Conservation (phyloP, 2,329 filamentous ascomycete genomes). For the Geosmithia flava region DNA sequence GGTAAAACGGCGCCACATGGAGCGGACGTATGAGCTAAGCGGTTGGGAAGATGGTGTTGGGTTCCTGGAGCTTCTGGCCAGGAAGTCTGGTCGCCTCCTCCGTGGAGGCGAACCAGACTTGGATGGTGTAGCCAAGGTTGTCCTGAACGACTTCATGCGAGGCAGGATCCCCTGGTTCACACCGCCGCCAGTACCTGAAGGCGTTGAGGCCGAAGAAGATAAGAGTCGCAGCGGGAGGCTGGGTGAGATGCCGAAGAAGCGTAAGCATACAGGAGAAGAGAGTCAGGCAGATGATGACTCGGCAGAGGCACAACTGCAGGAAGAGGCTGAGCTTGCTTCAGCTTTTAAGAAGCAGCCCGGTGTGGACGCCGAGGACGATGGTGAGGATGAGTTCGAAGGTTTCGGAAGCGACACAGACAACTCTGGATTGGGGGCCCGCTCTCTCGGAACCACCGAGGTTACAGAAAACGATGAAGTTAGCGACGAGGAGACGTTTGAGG, state of each 20-base stretch:
- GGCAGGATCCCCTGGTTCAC: slow-evolving; percentile 97
- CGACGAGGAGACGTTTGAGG: slow-evolving; percentile 16
- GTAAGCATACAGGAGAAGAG: slow-evolving; percentile 31
- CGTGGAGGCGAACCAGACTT: slow-evolving; percentile 92
- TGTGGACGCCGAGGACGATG: slow-evolving; percentile 13
- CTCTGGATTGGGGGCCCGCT: slow-evolving; percentile 15
- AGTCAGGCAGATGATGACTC: slow-evolving; percentile 36
- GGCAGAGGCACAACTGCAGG: slow-evolving; percentile 14
- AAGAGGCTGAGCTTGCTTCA: slow-evolving; percentile 11
- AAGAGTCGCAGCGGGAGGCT: slow-evolving; percentile 65
- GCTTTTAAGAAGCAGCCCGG: slow-evolving; percentile 16
- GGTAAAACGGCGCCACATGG: slow-evolving; percentile 78
- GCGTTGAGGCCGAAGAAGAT: slow-evolving; percentile 29
- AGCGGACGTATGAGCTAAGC: slow-evolving; percentile 83
- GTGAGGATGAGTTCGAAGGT: slow-evolving; percentile 20
- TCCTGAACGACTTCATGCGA: slow-evolving; percentile 89
- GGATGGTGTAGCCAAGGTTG: slow-evolving; percentile 92
- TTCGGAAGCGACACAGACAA: slow-evolving; percentile 22
- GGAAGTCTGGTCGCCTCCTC: slow-evolving; percentile 75
- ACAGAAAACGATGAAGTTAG: slow-evolving; percentile 25
- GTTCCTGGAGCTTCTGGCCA: slow-evolving; percentile 76
- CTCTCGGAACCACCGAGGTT: slow-evolving; percentile 14
- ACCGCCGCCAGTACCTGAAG: slow-evolving; percentile 53
- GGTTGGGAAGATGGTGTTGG: slow-evolving; percentile 66
- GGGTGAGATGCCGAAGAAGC: slow-evolving; percentile 79